Conservation (phyloP, 2,329 filamentous ascomycete species). For the Diaporthe batatas region DNA sequence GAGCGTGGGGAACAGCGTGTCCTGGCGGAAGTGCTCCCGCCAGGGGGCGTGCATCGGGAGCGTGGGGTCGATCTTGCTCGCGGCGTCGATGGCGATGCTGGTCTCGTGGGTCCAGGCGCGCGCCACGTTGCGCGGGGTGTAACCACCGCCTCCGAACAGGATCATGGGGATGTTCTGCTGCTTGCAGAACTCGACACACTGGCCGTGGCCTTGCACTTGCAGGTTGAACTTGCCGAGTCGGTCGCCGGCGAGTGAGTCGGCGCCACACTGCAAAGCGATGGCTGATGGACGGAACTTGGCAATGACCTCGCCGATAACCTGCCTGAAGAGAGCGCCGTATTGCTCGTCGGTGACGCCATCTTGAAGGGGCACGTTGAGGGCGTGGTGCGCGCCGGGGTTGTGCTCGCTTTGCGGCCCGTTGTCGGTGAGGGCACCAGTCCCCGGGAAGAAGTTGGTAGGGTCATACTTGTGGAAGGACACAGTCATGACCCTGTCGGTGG, state of each 20-base stretch:
- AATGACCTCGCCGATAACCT: constrained; percentile 82
- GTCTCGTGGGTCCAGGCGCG: constrained; percentile 98
- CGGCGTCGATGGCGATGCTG: constrained; percentile 83
- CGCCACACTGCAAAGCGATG: constrained; percentile 95
- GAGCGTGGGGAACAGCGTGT: constrained; percentile 90
- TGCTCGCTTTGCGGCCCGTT: constrained; percentile 86
- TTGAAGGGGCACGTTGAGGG: constrained; percentile 89
- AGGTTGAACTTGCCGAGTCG: constrained; percentile 96
- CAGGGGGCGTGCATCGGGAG: constrained; percentile 88
- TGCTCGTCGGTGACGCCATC: constrained; percentile 93
- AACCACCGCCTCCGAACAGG: constrained; percentile 93
- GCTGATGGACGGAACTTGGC: constrained; percentile 88
- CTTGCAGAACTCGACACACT: constrained; percentile 92
- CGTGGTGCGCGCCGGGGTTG: constrained; percentile 89
- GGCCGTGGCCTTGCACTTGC: constrained; percentile 93
- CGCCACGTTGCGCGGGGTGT: constrained; percentile 96
- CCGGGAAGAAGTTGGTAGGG: constrained; percentile 85
- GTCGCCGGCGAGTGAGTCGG: constrained; percentile 94
- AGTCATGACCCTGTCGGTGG: constrained; percentile 84
- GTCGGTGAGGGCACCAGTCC: constrained; percentile 87
- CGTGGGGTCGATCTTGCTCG: constrained; percentile 76
- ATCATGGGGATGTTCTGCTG: constrained; percentile 83
- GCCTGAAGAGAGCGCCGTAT: constrained; percentile 87
- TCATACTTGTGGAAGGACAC: constrained; percentile 84
- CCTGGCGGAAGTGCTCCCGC: constrained; percentile 88